Evolutionary conservation across 306 rosid genomes (phyloP), one percentile per base, ranked within the genome.

Genomic region (Delonix regia): DNA sequence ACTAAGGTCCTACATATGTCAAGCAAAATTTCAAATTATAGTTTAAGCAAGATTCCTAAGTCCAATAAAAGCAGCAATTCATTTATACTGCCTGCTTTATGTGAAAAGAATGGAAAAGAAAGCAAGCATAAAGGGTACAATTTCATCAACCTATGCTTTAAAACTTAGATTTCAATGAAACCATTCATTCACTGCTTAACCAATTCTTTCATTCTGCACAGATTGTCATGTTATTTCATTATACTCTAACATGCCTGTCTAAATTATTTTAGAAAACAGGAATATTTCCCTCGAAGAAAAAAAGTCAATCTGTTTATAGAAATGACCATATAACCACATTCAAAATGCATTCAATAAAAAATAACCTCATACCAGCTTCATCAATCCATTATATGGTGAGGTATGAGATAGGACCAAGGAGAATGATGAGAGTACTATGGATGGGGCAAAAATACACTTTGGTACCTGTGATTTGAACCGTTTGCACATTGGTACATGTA

Each of bases 361-460:
- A 30, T 49, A 51, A 62, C 44, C 53, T 18, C n/a, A 70, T 59
- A 67, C 70, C 71, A 69, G 55, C 83, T 69, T 82, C 62, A 53
- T 77, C 28, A 56, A 28, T 41, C 63, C 44, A 62, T 25, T 57
- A 24, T 57, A 5, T 55, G 18, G 67, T 28, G 39, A 30, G 67
- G 42, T 28, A 30, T 28, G 8, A 3, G 41, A 62, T 59, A 13
- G 38, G 16, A 25, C 34, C 27, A 33, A 16, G 24, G 7, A 62
- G 25, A 62, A 34, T 9, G 11, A 30, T 13, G 3, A 5, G 8
- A 28, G 13, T 30, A 53, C 7, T 6, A 15, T 5, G 67, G 68
- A 53, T 53, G 21, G 57, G 12, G 57, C 8, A 51, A n/a, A 51
- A n/a, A n/a, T n/a, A 51, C 6, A 51, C 57, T 7, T n/a, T 7